Conservation (phyloP, 2,329 filamentous ascomycete genomes). For the Cercospora brassicicola region DNA sequence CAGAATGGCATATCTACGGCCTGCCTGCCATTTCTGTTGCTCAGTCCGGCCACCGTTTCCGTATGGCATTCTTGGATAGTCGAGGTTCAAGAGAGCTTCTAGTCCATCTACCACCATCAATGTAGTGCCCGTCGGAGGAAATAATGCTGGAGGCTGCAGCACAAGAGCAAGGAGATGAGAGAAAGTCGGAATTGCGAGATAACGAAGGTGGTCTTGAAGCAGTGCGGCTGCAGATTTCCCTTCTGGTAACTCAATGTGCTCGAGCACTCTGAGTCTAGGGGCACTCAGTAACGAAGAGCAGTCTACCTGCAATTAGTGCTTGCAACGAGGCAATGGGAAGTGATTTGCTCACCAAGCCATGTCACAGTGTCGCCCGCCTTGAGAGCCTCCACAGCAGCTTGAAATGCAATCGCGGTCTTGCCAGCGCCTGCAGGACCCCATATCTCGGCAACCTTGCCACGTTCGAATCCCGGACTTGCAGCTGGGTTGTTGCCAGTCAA, state of each 20-base stretch:
- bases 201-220: constrained; percentile 52
- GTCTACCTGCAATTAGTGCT: constrained; percentile 3
- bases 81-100: constrained; percentile 72
- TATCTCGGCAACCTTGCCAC: constrained; percentile 79
- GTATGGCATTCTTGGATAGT: constrained; percentile 62
- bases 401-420: constrained; percentile 73
- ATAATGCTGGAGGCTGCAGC: constrained; percentile 62
- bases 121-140: constrained; percentile 63
- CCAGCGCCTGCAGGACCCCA: constrained; percentile 85
- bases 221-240: neutral
- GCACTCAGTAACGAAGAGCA: constrained; percentile 20
- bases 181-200: constrained; percentile 61
- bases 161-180: constrained; percentile 71
- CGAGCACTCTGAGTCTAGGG: constrained; percentile 8
- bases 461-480: constrained; percentile 60
- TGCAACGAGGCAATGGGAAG: too few species aligned
- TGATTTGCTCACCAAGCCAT: constrained; percentile 59
- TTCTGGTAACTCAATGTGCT: neutral
- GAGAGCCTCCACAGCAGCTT: constrained; percentile 57
- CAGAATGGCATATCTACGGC: constrained; percentile 61
- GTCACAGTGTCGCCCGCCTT: constrained; percentile 63
- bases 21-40: constrained; percentile 50
- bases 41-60: constrained; percentile 45
- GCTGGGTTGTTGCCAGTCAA: constrained; percentile 10
- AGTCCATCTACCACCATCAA: constrained; percentile 77